These are phyloP conservation scores for Mesotaenium endlicherianum DNA, from an alignment of 139 green algal species.

Conservation along the genomic window DNA sequence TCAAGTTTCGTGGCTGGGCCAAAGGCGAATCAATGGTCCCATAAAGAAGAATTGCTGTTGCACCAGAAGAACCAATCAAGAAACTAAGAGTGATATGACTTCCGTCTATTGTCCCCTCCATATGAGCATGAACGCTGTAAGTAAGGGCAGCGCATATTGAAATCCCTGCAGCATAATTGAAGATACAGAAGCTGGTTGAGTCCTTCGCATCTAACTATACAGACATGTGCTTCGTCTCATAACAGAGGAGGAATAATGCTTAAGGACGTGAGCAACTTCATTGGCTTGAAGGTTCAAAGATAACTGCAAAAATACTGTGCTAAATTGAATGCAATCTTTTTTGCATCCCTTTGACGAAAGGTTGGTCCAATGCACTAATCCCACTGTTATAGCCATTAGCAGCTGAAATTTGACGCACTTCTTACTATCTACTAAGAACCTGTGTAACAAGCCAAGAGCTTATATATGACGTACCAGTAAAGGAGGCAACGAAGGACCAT, in stretches of 20 bases:
- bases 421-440: background rate
- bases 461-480: slow-evolving; percentile 3
- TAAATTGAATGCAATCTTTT: background rate
- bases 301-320: no score
- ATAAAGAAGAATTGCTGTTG: slow-evolving; percentile 33
- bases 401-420: background rate
- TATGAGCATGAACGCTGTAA: slow-evolving; percentile 10
- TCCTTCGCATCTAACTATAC: background rate
- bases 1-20: slow-evolving; percentile 24
- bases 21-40: slow-evolving; percentile 34
- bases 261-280: background rate
- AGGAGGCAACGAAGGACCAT: slow-evolving; percentile 40
- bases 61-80: slow-evolving; percentile 39
- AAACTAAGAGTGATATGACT: background rate
- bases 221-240: background rate
- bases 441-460: background rate
- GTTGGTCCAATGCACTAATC: no score
- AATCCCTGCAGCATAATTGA: background rate
- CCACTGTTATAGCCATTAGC: no score
- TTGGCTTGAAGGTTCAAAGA: no score
- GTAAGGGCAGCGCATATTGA: slow-evolving; percentile 12
- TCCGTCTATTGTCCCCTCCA: background rate
- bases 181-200: background rate
- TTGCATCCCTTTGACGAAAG: no score
- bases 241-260: background rate